Conservation (phyloP, 83 land plant species). For the Picea abies region DNA sequence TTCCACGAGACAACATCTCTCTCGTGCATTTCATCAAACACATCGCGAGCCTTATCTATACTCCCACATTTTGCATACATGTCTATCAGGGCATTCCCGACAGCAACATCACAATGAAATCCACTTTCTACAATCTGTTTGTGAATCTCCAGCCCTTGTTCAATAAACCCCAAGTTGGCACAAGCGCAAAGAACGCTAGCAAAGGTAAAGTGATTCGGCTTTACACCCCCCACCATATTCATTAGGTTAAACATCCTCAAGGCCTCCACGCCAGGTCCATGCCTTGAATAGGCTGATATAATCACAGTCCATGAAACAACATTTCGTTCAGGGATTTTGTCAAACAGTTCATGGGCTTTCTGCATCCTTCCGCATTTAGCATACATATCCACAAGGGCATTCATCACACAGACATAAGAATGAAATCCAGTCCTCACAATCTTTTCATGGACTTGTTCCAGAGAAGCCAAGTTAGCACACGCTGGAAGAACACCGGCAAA, state of each 20-base stretch:
- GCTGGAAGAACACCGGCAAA: constrained; percentile 13
- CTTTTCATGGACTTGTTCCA: not conserved
- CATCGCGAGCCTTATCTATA: constrained; percentile 12
- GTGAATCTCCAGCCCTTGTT: constrained; percentile 31
- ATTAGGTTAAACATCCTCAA: constrained; percentile 7
- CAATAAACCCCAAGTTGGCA: constrained; percentile 24
- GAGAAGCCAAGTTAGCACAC: not conserved
- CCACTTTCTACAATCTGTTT: constrained; percentile 17
- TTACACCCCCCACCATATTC: constrained; percentile 7
- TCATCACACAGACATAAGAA: not conserved
- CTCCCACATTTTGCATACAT: constrained; percentile 34
- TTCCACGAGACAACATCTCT: constrained; percentile 33
- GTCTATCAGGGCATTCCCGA: constrained; percentile 27
- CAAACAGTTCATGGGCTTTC: not conserved
- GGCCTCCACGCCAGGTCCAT: constrained; percentile 23
- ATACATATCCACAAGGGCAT: not conserved
- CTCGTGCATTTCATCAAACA: constrained; percentile 23
- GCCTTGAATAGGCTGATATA: constrained; percentile 27
- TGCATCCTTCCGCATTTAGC: not conserved
- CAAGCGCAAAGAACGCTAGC: constrained; percentile 16
- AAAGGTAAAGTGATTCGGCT: constrained; percentile 20
- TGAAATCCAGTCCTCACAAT: not conserved
- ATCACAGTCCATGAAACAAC: constrained; percentile 19
- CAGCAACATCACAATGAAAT: not conserved
- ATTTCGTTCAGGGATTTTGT: not conserved